These are phyloP conservation scores for Clonostachys solani DNA, from an alignment of 2,329 filamentous ascomycete genomes.

Conservation along the genomic window DNA sequence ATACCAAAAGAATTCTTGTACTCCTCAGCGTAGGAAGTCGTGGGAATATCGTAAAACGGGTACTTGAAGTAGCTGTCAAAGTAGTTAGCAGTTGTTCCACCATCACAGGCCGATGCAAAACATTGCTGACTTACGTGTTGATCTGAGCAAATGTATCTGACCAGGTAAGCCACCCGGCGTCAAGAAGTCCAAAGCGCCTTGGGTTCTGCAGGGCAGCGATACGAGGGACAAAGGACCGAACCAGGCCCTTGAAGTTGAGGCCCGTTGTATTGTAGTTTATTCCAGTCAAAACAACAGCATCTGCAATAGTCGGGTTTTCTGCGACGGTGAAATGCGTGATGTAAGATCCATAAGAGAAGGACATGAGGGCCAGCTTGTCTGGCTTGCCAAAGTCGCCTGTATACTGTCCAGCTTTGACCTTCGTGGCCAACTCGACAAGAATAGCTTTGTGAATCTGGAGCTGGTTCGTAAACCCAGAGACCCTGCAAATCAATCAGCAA, in stretches of 20 bases:
- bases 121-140: background rate
- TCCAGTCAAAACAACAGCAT: constrained; percentile 1
- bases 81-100: background rate
- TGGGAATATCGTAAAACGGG: constrained; percentile 7
- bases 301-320: background rate
- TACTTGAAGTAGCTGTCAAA: constrained; percentile 9
- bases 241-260: constrained; percentile 4
- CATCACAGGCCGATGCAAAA: background rate
- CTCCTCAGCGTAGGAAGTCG: constrained; percentile 6
- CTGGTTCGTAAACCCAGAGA: constrained; percentile 9
- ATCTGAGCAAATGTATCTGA: constrained; percentile 7
- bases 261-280: constrained; percentile 8
- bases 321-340: constrained; percentile 4
- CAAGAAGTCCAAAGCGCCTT: background rate
- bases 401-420: constrained; percentile 7
- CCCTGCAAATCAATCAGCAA: background rate
- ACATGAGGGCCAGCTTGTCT: constrained; percentile 7
- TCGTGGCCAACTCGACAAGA: constrained; percentile 7
- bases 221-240: constrained; percentile 9
- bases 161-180: constrained; percentile 8
- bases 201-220: constrained; percentile 8
- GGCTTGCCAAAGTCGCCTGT: constrained; percentile 7
- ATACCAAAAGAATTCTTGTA: constrained; percentile 9
- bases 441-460: constrained; percentile 9
- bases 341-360: constrained; percentile 10